Evolutionary conservation across 2,329 filamentous ascomycete genomes (phyloP).

Genomic region (Fonsecaea monophora): DNA sequence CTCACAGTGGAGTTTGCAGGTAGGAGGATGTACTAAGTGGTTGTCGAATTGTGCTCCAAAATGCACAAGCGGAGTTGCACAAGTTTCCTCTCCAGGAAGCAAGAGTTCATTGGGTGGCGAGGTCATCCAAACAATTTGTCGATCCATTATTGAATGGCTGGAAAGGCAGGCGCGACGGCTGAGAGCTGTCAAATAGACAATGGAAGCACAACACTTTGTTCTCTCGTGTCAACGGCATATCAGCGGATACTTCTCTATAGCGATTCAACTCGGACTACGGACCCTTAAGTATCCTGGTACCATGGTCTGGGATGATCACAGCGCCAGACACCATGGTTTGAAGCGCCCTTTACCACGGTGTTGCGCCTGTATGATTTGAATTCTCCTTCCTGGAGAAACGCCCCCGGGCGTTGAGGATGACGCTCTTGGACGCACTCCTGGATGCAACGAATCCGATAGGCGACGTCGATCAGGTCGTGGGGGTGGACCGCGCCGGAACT

Average conservation of each 20-base stretch:
- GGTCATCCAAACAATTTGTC: neutral
- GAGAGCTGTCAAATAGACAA: neutral
- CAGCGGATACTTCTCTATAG: neutral
- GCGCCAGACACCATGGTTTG: neutral
- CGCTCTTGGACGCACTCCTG: neutral
- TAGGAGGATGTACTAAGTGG: neutral
- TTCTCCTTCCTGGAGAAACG: neutral
- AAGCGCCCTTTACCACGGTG: neutral
- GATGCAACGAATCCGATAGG: slow-evolving; percentile 1
- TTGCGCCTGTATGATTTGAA: neutral
- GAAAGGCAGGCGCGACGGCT: neutral
- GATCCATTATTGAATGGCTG: neutral
- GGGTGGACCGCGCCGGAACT: neutral
- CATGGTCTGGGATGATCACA: neutral
- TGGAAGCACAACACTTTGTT: neutral
- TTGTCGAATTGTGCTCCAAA: neutral
- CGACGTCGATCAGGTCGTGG: neutral
- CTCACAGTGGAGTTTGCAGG: neutral
- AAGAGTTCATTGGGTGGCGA: neutral
- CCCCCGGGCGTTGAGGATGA: neutral
- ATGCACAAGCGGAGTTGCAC: neutral
- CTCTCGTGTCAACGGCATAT: neutral
- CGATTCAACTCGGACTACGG: neutral
- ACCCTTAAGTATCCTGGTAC: neutral
- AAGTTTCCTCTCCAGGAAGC: neutral